phyloP scores from a whole-genome alignment of 2,329 filamentous ascomycete species.

The Penicillium nordicum region DNA sequence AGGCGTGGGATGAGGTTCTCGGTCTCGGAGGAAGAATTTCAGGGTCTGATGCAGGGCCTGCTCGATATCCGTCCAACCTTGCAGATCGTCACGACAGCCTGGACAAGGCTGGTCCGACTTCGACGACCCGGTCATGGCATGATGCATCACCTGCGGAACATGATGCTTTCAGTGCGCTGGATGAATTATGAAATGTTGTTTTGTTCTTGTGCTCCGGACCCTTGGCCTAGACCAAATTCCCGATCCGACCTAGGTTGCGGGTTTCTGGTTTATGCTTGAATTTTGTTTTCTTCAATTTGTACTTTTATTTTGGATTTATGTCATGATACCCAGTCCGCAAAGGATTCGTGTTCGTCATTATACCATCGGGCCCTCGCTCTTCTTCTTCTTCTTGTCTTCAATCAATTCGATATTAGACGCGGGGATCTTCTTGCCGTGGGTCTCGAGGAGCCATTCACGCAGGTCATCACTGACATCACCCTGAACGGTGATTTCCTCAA shows the following conservation, averaged over 20 bases:
- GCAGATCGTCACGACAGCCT: conserved; percentile 19
- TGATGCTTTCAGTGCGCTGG: conserved; percentile 28
- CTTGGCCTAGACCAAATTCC: neutral
- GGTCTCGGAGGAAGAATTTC: neutral
- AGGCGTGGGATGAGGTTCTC: conserved; percentile 8
- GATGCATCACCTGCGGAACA: conserved; percentile 13
- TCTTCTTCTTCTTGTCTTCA: conserved; percentile 96
- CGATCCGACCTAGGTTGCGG: neutral
- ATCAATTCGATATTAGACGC: conserved; percentile 93
- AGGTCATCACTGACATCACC: conserved; percentile 95
- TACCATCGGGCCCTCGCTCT: conserved; percentile 13
- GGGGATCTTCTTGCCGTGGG: conserved; percentile 77
- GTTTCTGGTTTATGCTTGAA: conserved; percentile 5
- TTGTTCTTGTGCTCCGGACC: neutral
- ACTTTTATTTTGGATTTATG: conserved; percentile 16
- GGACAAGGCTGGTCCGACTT: conserved; percentile 3
- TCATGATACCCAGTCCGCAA: conserved; percentile 27
- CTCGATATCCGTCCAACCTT: conserved; percentile 21
- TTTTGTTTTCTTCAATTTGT: conserved; percentile 12
- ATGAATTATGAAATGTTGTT: conserved; percentile 26
- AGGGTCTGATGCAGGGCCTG: conserved; percentile 1
- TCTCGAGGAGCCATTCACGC: conserved; percentile 82
- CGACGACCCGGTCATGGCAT: neutral
- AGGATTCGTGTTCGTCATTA: conserved; percentile 17
- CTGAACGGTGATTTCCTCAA: conserved; percentile 96